phyloP scores from a whole-genome alignment of 441 rosid species.

The Gossypium davidsonii region DNA sequence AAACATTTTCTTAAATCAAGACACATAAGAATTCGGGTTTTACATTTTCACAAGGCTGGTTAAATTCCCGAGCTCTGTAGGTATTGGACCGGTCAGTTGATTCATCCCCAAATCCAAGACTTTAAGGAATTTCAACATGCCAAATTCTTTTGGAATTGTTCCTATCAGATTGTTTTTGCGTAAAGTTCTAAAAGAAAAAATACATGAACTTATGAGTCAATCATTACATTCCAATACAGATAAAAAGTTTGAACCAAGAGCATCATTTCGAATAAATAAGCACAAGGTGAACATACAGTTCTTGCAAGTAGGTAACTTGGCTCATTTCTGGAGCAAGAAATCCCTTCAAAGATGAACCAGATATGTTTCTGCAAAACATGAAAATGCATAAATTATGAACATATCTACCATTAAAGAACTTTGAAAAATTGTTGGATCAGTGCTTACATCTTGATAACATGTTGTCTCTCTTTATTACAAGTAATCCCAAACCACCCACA shows the following conservation, averaged over 20 bases:
- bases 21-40: conserved; percentile 6
- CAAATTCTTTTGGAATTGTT: conserved; percentile 78
- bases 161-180: conserved; percentile 69
- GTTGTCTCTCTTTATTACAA: conserved; percentile 56
- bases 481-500: conserved; percentile 73
- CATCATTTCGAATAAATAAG: neutral
- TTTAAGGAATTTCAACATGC: conserved; percentile 64
- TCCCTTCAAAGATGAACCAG: conserved; percentile 62
- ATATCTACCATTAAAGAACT: neutral
- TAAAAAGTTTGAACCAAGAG: neutral
- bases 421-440: neutral
- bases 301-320: conserved; percentile 59
- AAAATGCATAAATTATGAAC: neutral
- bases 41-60: conserved; percentile 51
- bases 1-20: neutral
- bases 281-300: conserved; percentile 48
- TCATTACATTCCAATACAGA: neutral
- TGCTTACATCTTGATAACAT: conserved; percentile 73
- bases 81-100: conserved; percentile 71
- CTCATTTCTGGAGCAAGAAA: conserved; percentile 78
- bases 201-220: conserved; percentile 19
- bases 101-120: conserved; percentile 89
- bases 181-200: conserved; percentile 48
- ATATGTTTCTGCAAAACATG: conserved; percentile 59
- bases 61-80: conserved; percentile 69